These are phyloP conservation scores for Rhizopus delemar DNA, from an alignment of 371 early-diverging fungal species.

Conservation along the genomic window DNA sequence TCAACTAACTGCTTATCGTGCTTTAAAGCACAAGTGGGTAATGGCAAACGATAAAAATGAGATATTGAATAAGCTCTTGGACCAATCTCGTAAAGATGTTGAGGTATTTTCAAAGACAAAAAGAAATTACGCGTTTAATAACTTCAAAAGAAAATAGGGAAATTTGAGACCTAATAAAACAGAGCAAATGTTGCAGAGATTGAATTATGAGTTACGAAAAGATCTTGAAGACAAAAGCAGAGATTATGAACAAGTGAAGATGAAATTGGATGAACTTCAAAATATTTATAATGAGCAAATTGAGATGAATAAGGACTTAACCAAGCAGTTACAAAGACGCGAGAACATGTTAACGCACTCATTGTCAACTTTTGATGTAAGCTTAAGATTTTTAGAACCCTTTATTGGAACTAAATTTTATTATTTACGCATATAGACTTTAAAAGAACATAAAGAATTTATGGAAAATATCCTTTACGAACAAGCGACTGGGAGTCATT, in stretches of 20 bases:
- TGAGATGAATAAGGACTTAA: constrained; percentile 6
- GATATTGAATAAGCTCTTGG: constrained; percentile 21
- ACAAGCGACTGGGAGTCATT: constrained; percentile 38
- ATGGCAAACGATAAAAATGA: constrained; percentile 22
- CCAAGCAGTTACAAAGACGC: constrained; percentile 29
- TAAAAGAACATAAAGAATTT: constrained; percentile 38
- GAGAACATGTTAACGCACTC: constrained; percentile 25
- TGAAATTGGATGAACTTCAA: constrained; percentile 6
- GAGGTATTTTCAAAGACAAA: constrained; percentile 16
- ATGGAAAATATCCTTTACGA: constrained; percentile 43
- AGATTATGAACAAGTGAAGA: constrained; percentile 4
- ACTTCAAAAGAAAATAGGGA: background rate
- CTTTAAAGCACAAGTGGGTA: constrained; percentile 27
- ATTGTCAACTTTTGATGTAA: constrained; percentile 33
- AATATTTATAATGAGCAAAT: constrained; percentile 3
- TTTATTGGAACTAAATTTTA: constrained; percentile 12
- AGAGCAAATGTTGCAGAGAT: constrained; percentile 18
- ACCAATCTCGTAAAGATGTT: constrained; percentile 25
- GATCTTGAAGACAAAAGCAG: constrained; percentile 21
- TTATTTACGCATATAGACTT: background rate
- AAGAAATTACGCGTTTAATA: background rate
- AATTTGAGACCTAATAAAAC: background rate
- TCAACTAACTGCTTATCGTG: constrained; percentile 19
- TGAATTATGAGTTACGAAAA: constrained; percentile 31
- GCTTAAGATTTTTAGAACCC: background rate